These are phyloP conservation scores for Heliosperma pusillum DNA, from an alignment of 148 eudicot genomes.

Conservation along the genomic window DNA sequence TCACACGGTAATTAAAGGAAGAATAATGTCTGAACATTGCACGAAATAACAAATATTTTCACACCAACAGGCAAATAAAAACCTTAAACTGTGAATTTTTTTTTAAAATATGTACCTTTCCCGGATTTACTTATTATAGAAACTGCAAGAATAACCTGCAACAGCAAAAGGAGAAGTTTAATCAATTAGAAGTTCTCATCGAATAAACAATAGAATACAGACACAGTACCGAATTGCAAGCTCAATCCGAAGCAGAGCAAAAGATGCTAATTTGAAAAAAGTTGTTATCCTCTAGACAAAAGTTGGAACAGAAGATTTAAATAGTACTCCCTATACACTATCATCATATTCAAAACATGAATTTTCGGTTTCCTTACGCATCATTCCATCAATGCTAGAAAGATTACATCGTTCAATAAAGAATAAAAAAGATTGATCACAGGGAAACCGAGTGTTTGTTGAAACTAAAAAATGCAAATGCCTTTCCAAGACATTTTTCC, in stretches of 20 bases:
- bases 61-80: no score
- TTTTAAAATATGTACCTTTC: conserved; percentile 29
- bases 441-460: no score
- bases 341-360: neutral
- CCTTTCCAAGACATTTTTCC: no score
- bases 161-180: conserved; percentile 1
- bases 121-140: conserved; percentile 38
- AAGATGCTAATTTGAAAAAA: neutral
- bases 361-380: neutral
- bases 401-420: no score
- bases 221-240: neutral
- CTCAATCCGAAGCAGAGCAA: neutral
- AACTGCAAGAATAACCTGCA: conserved; percentile 40
- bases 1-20: no score
- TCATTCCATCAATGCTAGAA: neutral
- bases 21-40: no score
- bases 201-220: neutral
- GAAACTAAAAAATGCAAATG: no score
- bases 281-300: neutral
- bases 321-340: neutral
- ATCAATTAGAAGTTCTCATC: neutral
- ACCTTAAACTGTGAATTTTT: no score
- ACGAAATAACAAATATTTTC: no score
- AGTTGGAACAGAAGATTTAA: neutral
- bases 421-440: no score